phyloP scores from a whole-genome alignment of 331 rosid species.

The Malus hybrid region DNA sequence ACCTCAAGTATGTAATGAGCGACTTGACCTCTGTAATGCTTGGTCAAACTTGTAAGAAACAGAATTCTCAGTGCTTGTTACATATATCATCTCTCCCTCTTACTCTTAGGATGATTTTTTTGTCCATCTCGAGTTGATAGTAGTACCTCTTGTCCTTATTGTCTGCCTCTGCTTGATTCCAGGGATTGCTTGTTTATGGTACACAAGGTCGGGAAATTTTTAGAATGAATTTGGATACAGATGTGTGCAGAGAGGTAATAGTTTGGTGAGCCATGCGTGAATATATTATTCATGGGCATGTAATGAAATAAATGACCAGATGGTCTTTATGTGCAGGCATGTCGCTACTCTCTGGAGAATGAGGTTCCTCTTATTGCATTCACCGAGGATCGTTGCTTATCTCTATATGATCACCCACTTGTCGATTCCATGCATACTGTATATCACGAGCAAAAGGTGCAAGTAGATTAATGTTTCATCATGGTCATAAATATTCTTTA shows the following conservation, averaged over 20 bases:
- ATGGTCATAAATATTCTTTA: conserved; percentile 1
- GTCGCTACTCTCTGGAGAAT: conserved; percentile 62
- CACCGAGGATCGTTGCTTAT: conserved; percentile 68
- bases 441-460: conserved; percentile 88
- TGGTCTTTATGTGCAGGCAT: conserved; percentile 46
- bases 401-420: conserved; percentile 72
- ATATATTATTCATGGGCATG: not conserved
- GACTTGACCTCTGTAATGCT: not conserved
- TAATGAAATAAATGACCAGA: not conserved
- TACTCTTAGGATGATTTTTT: not conserved
- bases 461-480: not conserved
- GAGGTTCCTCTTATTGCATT: conserved; percentile 82
- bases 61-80: not conserved
- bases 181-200: conserved; percentile 97
- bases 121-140: not conserved
- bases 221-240: conserved; percentile 62
- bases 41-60: not conserved
- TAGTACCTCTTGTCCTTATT: not conserved
- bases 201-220: conserved; percentile 79
- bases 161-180: conserved; percentile 28
- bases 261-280: not conserved
- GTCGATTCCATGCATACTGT: conserved; percentile 70
- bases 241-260: conserved; percentile 70
- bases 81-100: not conserved
- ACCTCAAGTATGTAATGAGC: not conserved